Percentiles rank a stretch among this genome's conserved stretches.
phyloP scores from a whole-genome alignment of 148 eudicot genomes.

The Vaccinium myrtillus region DNA sequence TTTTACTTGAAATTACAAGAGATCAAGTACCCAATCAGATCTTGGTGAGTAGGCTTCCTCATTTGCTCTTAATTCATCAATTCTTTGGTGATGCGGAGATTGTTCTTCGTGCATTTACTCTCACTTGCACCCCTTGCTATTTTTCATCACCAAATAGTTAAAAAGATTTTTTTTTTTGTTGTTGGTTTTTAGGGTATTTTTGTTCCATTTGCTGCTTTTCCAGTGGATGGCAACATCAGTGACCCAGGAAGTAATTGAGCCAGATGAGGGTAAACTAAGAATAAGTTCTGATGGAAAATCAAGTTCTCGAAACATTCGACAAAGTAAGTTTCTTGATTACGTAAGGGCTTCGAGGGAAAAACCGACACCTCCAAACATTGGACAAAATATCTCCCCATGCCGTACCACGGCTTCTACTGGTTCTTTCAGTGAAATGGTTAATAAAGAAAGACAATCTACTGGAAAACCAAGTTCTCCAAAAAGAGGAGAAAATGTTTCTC shows the following conservation, averaged over 20 bases:
- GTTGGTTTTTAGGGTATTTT: constrained; percentile 22
- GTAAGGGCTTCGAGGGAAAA: constrained; percentile 47
- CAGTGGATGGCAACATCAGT: constrained; percentile 31
- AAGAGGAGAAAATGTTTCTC: constrained; percentile 29
- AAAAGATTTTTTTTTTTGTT: neutral
- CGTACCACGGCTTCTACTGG: constrained; percentile 48
- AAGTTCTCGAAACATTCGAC: constrained; percentile 19
- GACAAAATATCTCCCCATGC: constrained; percentile 21
- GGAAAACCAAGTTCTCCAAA: constrained; percentile 33
- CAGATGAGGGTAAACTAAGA: constrained; percentile 17
- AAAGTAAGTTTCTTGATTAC: constrained; percentile 24
- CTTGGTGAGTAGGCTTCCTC: constrained; percentile 8
- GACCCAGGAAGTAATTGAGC: constrained; percentile 19
- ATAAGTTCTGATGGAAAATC: constrained; percentile 32
- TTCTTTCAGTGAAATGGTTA: constrained; percentile 27
- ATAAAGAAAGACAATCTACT: constrained; percentile 25
- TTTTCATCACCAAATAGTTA: neutral
- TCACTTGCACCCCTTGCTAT: neutral
- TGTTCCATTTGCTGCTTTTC: constrained; percentile 7
- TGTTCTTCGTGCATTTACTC: neutral
- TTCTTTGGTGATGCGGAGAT: neutral
- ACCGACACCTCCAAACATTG: constrained; percentile 21
- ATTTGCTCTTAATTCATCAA: neutral
- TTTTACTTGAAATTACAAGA: neutral
- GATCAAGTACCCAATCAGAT: neutral